phyloP scores from a whole-genome alignment of 208 protist species.

The Porcisia deanei region DNA sequence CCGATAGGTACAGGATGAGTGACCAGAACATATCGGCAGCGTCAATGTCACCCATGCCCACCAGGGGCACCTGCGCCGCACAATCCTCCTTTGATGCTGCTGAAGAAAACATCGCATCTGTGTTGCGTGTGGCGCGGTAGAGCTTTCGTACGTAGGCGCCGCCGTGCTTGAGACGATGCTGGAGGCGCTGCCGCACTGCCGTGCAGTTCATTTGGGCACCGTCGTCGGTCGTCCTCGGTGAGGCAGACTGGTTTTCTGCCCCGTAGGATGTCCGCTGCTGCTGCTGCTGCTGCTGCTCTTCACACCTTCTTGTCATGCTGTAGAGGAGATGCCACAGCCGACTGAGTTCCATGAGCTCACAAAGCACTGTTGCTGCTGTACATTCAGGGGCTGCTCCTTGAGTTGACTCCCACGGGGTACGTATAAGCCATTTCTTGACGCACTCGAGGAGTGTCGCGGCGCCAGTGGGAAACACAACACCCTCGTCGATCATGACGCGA shows the following conservation, averaged over 20 bases:
- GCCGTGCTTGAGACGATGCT: background rate
- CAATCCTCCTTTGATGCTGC: background rate
- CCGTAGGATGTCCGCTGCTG: background rate
- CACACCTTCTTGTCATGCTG: background rate
- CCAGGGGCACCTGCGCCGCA: background rate
- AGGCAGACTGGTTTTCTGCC: background rate
- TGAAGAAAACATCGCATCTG: background rate
- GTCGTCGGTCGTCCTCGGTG: background rate
- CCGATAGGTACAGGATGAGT: slow-evolving; percentile 21
- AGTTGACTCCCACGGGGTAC: slow-evolving; percentile 3
- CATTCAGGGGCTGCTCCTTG: background rate
- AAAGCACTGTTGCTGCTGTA: slow-evolving; percentile 18
- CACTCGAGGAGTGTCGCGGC: slow-evolving; percentile 7
- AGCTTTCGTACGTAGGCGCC: background rate
- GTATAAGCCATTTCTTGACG: slow-evolving; percentile 5
- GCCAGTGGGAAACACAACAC: background rate
- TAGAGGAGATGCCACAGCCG: slow-evolving; percentile 13
- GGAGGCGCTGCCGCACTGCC: slow-evolving; percentile 5
- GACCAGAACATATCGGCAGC: slow-evolving; percentile 23
- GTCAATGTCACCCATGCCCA: background rate
- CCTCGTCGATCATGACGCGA: slow-evolving; percentile 8
- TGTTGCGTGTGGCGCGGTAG: background rate
- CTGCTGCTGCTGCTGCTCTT: background rate
- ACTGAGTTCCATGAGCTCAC: slow-evolving; percentile 22
- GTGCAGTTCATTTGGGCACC: background rate